Conservation (phyloP, 352 stramenopile species). For the Ochromonadaceae sp. region DNA sequence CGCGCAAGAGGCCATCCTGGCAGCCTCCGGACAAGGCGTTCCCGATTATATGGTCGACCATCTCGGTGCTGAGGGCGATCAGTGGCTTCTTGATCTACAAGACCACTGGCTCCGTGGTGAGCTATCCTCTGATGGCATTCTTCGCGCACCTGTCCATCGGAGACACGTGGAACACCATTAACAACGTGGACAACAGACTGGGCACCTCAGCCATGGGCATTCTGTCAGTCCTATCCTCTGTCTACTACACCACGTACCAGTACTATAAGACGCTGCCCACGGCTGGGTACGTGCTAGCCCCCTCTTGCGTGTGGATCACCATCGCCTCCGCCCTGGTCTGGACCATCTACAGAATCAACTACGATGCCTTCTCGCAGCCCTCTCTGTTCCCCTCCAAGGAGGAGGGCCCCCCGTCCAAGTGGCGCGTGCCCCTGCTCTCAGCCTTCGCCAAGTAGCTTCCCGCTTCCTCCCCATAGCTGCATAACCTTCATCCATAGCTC, state of each 20-base stretch:
- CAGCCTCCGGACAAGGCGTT: slow-evolving; percentile 48
- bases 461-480: no score
- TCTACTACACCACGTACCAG: slow-evolving; percentile 34
- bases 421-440: no score
- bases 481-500: no score
- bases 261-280: slow-evolving; percentile 41
- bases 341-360: no score
- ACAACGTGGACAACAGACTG: slow-evolving; percentile 54
- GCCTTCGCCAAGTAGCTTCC: no score
- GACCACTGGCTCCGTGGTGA: slow-evolving; percentile 28
- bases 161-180: slow-evolving; percentile 68
- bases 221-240: slow-evolving; percentile 30
- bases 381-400: no score
- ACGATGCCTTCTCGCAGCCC: no score
- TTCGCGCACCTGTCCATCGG: slow-evolving; percentile 50
- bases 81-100: slow-evolving; percentile 38
- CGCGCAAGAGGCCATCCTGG: slow-evolving; percentile 22
- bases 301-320: slow-evolving; percentile 45
- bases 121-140: slow-evolving; percentile 36
- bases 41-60: slow-evolving; percentile 57
- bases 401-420: no score
- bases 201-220: slow-evolving; percentile 39
- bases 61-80: slow-evolving; percentile 43
- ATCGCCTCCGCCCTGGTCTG: slow-evolving; percentile 36
- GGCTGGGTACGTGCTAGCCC: slow-evolving; percentile 45